phyloP scores from a whole-genome alignment of 306 rosid genomes.

The Mimosa bimucronata region DNA sequence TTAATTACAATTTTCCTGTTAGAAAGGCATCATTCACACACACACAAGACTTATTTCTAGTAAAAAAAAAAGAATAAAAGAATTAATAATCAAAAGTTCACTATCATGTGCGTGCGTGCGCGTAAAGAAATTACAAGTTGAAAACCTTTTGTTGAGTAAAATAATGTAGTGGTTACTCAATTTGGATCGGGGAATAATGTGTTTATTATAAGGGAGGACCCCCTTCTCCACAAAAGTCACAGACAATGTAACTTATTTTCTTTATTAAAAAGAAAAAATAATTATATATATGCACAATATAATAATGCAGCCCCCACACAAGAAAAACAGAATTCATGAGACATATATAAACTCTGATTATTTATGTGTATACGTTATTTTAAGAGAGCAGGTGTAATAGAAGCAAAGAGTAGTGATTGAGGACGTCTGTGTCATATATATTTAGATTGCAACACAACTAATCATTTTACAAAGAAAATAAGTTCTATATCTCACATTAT shows the following conservation, averaged over 20 bases:
- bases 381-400: not conserved
- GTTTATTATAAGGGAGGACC: not conserved
- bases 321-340: not conserved
- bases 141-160: not conserved
- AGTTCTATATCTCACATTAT: not conserved
- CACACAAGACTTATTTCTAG: not conserved
- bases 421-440: not conserved
- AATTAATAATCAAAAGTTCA: not conserved
- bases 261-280: not conserved
- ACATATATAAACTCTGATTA: not conserved
- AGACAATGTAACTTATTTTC: not conserved
- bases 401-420: not conserved
- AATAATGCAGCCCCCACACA: not conserved
- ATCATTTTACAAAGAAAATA: slow-evolving; percentile 4
- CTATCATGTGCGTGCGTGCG: not conserved
- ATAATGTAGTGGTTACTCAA: not conserved
- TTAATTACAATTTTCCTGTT: not conserved
- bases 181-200: not conserved
- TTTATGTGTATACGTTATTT: not conserved
- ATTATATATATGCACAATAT: not conserved
- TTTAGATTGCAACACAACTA: not conserved
- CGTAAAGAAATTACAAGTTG: not conserved
- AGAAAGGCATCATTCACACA: not conserved
- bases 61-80: not conserved
- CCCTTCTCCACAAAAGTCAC: not conserved